These are phyloP conservation scores for Ceratocystiopsis sp. DNA, from an alignment of 2,329 filamentous ascomycete genomes.

Conservation along the genomic window DNA sequence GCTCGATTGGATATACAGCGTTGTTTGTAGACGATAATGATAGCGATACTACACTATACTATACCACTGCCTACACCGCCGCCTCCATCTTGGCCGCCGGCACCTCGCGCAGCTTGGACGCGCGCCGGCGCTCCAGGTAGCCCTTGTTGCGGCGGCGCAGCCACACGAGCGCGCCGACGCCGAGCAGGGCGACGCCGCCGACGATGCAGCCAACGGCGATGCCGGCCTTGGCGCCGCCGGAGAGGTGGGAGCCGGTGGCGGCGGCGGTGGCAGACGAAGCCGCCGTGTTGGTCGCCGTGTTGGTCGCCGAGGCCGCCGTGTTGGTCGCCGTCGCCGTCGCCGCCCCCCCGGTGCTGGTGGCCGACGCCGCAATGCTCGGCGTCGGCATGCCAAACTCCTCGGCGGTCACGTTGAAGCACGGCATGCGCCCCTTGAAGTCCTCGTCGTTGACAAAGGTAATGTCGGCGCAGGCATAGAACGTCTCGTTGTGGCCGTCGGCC, in stretches of 20 bases:
- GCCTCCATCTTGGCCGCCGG: constrained; percentile 3
- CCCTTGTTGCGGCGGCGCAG: constrained; percentile 2
- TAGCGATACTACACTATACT: background rate
- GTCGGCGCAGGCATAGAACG: constrained; percentile 22
- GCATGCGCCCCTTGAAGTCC: constrained; percentile 13
- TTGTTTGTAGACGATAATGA: too few relatives aligned
- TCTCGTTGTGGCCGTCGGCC: constrained; percentile 15
- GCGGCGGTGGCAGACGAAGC: background rate
- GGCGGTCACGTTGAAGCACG: constrained; percentile 23
- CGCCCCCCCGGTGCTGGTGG: background rate
- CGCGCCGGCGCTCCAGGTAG: constrained; percentile 5
- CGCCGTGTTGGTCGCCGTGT: background rate
- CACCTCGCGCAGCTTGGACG: constrained; percentile 3
- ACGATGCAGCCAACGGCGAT: constrained; percentile 20
- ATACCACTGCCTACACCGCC: background rate
- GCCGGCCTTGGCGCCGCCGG: constrained; percentile 19
- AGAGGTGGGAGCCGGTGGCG: constrained; percentile 11
- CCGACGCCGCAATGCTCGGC: background rate
- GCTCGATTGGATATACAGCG: too few relatives aligned
- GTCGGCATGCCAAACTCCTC: constrained; percentile 3
- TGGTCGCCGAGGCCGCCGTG: background rate
- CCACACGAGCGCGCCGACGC: background rate
- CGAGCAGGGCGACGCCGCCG: constrained; percentile 7
- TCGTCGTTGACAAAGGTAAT: constrained; percentile 10
- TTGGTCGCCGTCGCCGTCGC: background rate